These are phyloP conservation scores for Solanum bukasovii DNA, from an alignment of 257 asterid genomes.

Conservation along the genomic window DNA sequence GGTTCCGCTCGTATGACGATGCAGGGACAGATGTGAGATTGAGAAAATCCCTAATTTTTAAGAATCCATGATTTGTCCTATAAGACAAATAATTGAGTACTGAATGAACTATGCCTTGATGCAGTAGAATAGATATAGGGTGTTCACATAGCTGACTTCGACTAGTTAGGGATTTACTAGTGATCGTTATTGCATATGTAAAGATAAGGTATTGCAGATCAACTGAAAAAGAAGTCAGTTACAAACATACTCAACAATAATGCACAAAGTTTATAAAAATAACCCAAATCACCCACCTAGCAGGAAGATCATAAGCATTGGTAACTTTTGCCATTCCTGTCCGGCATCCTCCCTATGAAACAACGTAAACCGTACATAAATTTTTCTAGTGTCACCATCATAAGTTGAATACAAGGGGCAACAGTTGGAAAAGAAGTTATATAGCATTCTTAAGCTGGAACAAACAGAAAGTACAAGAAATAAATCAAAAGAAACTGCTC, in stretches of 20 bases:
- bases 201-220: neutral
- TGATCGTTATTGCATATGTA: neutral
- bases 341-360: slow-evolving; percentile 88
- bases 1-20: neutral
- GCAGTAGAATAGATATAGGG: neutral
- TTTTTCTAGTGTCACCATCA: neutral
- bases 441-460: neutral
- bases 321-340: slow-evolving; percentile 97
- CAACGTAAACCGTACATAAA: neutral
- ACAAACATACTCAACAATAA: neutral
- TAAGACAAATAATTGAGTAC: neutral
- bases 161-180: neutral
- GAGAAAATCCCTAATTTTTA: neutral
- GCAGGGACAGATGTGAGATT: neutral
- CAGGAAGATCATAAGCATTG: slow-evolving; percentile 79
- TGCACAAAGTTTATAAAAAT: neutral
- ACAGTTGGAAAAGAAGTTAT: neutral
- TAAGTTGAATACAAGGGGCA: neutral
- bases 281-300: slow-evolving; percentile 42
- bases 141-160: neutral
- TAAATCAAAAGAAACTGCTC: neutral
- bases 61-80: neutral
- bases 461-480: neutral
- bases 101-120: neutral
- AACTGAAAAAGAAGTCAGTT: neutral